Base-by-base conservation (phyloP, 2,329 filamentous ascomycete genomes). In the Aspergillus oerlinghausenensis region DNA sequence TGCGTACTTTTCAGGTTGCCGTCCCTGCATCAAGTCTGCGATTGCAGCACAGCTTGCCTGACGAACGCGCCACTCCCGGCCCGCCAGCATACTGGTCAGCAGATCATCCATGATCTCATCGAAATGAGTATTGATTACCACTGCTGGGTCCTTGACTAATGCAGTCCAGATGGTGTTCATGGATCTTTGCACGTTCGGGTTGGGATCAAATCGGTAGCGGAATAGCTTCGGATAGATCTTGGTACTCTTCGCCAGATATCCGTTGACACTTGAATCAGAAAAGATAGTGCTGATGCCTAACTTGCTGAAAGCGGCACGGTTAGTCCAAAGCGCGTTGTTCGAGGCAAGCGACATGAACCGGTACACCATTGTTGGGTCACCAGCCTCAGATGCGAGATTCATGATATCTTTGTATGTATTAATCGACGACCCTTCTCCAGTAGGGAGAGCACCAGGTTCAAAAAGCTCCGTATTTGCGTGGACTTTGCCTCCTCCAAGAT, bases 91-190 rank as follows among this genome's bases (percentile, higher is more conserved):
- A 68, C 88, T 95, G 64, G 86, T 87, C 32, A 99, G 79, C 6
- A 97, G 77, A 69, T 99, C 94, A 9, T 87, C 81, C 79, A 99
- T 88, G 65, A 99, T 97, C 8, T 85, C 84, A 62, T 96, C 88
- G 68, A 97, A 97, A 72, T 97, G 83, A 19, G 81, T 79, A 61
- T 94, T 87, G 47, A 97, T 84, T 0, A 89, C 89, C 0, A 83
- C 80, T 19, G 84, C 86, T 1, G 90, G 84, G 65, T 97, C 92
- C 69, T 95, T 96, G 54, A 97, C 92, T n/a, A 99, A 77, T 0
- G 93, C 88, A 66, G 89, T 92, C 94, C 94, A 99, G 63, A 99
- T 97, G 60, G 95, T 91, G 56, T 96, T 92, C 94, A 99, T 99
- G 0, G 93, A 96, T 50, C 87, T 83, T 70, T 93, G 90, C 11